phyloP scores from a whole-genome alignment of 2,329 filamentous ascomycete genomes.

The Colletotrichum sp. region DNA sequence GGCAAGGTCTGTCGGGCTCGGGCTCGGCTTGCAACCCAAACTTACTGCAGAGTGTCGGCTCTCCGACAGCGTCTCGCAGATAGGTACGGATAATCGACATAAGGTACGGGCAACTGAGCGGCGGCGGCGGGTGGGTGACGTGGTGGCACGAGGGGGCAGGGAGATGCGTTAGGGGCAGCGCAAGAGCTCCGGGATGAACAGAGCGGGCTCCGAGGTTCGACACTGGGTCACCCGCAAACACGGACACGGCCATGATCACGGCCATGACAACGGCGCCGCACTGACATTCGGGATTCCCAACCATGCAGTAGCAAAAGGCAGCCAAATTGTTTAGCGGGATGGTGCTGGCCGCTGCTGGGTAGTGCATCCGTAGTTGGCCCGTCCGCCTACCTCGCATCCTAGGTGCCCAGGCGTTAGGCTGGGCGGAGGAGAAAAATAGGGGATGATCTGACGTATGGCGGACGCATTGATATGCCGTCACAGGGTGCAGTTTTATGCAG shows the following conservation, averaged over 20 bases:
- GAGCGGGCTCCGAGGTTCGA: background rate
- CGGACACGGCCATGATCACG: slow-evolving; percentile 3
- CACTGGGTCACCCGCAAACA: background rate
- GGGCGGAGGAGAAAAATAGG: background rate
- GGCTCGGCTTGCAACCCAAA: background rate
- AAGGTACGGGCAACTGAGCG: background rate
- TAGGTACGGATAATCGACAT: background rate
- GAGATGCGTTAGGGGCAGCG: background rate
- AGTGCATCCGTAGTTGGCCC: background rate
- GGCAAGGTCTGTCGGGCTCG: background rate
- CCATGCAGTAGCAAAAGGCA: background rate
- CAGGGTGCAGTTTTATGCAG: slow-evolving; percentile 13
- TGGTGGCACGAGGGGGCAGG: background rate
- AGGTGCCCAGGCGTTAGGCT: background rate
- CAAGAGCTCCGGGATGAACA: background rate
- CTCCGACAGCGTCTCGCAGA: background rate
- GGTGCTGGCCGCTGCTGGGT: background rate
- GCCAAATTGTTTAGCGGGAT: slow-evolving; percentile 1
- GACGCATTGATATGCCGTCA: background rate
- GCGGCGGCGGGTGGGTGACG: background rate
- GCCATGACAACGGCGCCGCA: slow-evolving; percentile 14
- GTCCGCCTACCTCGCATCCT: background rate
- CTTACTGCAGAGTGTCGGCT: background rate
- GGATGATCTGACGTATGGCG: slow-evolving; percentile 19
- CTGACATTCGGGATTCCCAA: background rate